Base-by-base conservation (phyloP, 2,329 filamentous ascomycete species). In the Tympanopsis confertula region DNA sequence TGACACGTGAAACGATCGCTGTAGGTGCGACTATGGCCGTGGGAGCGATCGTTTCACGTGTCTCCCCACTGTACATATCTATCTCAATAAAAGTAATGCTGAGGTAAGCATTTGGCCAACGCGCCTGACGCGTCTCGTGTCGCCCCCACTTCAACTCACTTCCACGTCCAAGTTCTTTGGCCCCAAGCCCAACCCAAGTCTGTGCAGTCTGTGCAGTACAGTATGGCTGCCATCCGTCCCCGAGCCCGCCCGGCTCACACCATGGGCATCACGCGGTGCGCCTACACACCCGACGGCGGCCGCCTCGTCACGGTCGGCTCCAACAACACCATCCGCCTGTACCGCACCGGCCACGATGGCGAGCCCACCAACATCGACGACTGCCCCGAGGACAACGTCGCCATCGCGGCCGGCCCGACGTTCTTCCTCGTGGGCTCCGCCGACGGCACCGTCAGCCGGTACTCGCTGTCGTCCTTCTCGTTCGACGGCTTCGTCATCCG, bases 391-490 rank as follows among this genome's bases (percentile, higher is more conserved):
- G 82, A 85, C 45, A 94, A 94, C 52, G 69, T 84, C 15, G 78
- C 82, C 22, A 75, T 96, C 17, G 82, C 78, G 19, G 78, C 86
- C 15, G 75, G 77, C 26, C 73, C 89, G 52, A 76, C 82, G 42
- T 87, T 84, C 57, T 94, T 95, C 54, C 75, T 96, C 33, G 78
- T 86, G 43, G 91, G 87, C 19, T 85, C 86, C 17, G 89, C 98
- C 58, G 88, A 96, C 61, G 91, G 93, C 52, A 91, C 83, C n/a
- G 86, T 96, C 50, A 94, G 83, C 66, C 77, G 87, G 49, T 98
- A 93, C 65, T 85, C 83, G 13, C 70, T 95, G 36, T 69, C 74
- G 40, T 76, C 74, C 3, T 79, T 80, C 50, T 59, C 67, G 19
- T 86, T 93, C 61, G 85, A 94, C 44, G 78, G 81, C 42, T 82